A percentile compares a stretch with the other conserved stretches of the same genome.
Conservation (phyloP, 2,329 filamentous ascomycete species). For the Fusarium sp. region DNA sequence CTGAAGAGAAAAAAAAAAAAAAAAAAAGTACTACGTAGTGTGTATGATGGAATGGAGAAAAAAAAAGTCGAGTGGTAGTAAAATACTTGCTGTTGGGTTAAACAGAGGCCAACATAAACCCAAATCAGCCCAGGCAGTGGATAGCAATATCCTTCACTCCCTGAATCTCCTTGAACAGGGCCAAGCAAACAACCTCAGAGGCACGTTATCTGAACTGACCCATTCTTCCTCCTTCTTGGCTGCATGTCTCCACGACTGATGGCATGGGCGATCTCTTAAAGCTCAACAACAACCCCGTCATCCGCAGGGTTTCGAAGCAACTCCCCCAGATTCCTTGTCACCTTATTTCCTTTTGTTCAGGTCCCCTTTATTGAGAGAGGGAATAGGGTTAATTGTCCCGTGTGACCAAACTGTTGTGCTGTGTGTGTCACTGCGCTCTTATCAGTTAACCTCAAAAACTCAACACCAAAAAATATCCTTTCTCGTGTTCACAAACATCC, state of each 20-base stretch:
- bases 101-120: background rate
- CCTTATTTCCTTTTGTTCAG: conserved; percentile 11
- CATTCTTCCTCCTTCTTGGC: conserved; percentile 40
- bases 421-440: background rate
- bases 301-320: conserved; percentile 26
- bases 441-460: background rate
- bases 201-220: conserved; percentile 40
- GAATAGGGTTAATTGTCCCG: background rate
- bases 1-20: background rate
- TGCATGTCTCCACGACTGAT: conserved; percentile 24
- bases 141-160: conserved; percentile 32
- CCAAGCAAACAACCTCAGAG: conserved; percentile 24
- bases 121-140: conserved; percentile 16
- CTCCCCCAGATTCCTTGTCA: conserved; percentile 29
- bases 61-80: background rate
- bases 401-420: conserved; percentile 3
- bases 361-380: background rate
- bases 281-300: conserved; percentile 37
- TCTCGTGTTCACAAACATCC: conserved; percentile 10
- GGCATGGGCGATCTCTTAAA: conserved; percentile 42
- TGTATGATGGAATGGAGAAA: conserved; percentile 8
- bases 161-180: conserved; percentile 10
- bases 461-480: conserved; percentile 30
- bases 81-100: background rate
- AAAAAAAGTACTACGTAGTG: background rate